These are phyloP conservation scores for Fusarium sp. DNA, from an alignment of 2,329 filamentous ascomycete species.

Conservation along the genomic window DNA sequence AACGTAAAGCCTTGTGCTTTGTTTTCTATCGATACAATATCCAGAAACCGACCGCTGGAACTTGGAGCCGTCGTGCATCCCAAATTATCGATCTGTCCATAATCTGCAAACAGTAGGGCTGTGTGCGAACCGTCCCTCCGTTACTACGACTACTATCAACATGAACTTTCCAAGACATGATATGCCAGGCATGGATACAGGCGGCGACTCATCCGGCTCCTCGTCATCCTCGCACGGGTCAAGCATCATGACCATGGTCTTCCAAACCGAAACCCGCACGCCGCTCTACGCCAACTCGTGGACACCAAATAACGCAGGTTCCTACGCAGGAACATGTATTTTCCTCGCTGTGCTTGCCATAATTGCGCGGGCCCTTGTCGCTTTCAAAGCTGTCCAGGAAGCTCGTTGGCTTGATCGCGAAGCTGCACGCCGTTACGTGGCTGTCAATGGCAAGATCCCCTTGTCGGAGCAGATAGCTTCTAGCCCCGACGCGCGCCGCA, in stretches of 20 bases:
- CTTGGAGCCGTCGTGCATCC: not conserved
- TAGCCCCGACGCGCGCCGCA: conserved; percentile 71
- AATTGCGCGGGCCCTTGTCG: conserved; percentile 75
- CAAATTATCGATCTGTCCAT: not conserved
- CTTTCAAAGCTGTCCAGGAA: conserved; percentile 72
- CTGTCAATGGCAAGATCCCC: conserved; percentile 71
- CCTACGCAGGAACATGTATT: conserved; percentile 90
- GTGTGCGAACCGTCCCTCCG: not conserved
- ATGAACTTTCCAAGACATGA: conserved; percentile 42
- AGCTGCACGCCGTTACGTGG: conserved; percentile 78
- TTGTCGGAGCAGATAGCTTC: conserved; percentile 67
- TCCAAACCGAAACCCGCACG: conserved; percentile 65
- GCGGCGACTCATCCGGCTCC: conserved; percentile 20
- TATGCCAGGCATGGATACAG: conserved; percentile 39
- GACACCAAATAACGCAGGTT: conserved; percentile 75
- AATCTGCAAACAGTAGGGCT: not conserved
- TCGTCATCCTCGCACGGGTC: conserved; percentile 24
- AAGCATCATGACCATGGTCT: conserved; percentile 61
- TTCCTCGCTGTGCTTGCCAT: conserved; percentile 84
- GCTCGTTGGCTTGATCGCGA: conserved; percentile 75
- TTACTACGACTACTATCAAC: not conserved
- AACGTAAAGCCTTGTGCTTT: not conserved
- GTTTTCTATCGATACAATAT: not conserved
- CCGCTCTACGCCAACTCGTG: conserved; percentile 71
- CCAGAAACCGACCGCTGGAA: not conserved